Percentiles rank a stretch among this genome's conserved stretches.
Conservation (phyloP, 179 eudicot genomes). For the Sideroxylon spinosum region DNA sequence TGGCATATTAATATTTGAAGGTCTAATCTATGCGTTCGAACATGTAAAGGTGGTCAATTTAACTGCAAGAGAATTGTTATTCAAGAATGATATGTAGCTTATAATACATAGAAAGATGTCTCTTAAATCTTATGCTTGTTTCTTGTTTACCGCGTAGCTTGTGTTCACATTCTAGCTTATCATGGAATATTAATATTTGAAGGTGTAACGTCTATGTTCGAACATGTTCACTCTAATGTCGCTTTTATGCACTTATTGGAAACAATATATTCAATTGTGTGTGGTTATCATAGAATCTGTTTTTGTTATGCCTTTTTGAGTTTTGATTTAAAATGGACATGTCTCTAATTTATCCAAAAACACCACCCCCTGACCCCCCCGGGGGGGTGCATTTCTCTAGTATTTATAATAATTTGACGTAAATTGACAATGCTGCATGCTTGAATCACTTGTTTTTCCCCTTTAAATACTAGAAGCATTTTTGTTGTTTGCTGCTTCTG, state of each 20-base stretch:
- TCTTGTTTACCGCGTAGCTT: background rate
- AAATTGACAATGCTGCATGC: background rate
- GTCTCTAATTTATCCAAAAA: background rate
- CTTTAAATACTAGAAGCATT: background rate
- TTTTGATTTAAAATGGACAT: background rate
- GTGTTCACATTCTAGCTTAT: background rate
- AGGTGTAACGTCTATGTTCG: background rate
- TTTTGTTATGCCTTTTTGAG: background rate
- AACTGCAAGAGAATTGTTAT: too few relatives aligned
- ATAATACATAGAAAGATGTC: background rate
- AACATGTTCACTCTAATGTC: background rate
- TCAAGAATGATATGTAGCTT: background rate
- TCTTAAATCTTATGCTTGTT: background rate
- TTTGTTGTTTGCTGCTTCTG: background rate
- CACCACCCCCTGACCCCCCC: too few relatives aligned
- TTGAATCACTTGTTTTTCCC: background rate
- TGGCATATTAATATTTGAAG: too few relatives aligned
- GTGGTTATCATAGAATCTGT: background rate
- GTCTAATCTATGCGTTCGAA: too few relatives aligned
- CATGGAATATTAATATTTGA: background rate
- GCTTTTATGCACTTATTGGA: background rate
- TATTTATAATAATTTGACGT: background rate
- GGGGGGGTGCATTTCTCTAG: background rate
- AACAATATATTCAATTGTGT: background rate
- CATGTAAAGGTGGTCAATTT: background rate